Evolutionary conservation across 371 early-diverging fungal genomes (phyloP), one percentile per base, ranked within the genome.

Genomic region (Mortierella sp.): DNA sequence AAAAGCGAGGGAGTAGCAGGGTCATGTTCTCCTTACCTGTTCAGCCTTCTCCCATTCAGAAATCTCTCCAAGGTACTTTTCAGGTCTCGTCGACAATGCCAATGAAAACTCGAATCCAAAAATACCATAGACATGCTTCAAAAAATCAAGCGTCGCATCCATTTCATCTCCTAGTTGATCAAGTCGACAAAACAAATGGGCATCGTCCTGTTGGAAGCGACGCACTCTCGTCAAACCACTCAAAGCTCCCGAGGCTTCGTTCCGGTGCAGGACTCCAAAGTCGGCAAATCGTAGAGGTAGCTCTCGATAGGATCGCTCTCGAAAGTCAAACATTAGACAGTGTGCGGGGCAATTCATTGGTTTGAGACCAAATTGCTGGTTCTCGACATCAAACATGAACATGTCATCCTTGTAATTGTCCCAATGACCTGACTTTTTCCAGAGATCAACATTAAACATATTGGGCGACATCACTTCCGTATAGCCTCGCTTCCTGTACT

Each of bases 281-380:
- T 99, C 99, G 15, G 99, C 99, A 64, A 95, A 87, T 28, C 99
- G 92, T 12, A 99, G 71, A n/a, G 99, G 99, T 60, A 99, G 87
- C 60, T 99, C 99, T 77, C 96, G 92, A 82, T 97, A 98, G 58
- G 97, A 96, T 48, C 97, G 92, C 62, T 97, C 97, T 51, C 94
- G 88, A 66, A 92, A 88, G 64, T 85, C 94, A 88, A 99, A 99
- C 91, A 99, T 96, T 68, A 99, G 83, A 86, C 99, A 99, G 82
- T 99, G 99, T 15, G 97, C 98, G 43, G 99, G 99, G 81, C 99
- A 99, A 89, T 99, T 99, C 99, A 99, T 99, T 4, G 99, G 99
- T 88, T 99, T 99, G 64, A 99, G 87, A 6, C 94, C 99, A 84
- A 91, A 96, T 73, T 89, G 85, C 72, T 94, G 95, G 85, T 95